A percentile compares a stretch with the other conserved stretches of the same genome.
Evolutionary conservation across 768 basidiomycete genomes (phyloP).

Genomic region (Hygrophorus russula): DNA sequence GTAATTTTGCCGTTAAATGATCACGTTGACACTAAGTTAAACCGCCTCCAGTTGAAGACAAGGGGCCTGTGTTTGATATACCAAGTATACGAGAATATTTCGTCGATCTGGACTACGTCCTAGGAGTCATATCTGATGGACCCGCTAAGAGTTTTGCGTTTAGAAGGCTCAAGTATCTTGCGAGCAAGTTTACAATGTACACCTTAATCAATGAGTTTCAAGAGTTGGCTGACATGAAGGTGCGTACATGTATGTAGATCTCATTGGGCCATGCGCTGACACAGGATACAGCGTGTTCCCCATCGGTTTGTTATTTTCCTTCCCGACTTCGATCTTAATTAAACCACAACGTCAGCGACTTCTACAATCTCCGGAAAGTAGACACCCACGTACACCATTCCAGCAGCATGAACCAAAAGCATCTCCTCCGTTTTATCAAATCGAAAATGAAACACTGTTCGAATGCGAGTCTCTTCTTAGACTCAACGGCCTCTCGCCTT

Average conservation of each 20-base stretch:
- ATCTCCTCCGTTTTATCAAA: slow-evolving; percentile 96
- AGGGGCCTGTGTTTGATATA: slow-evolving; percentile 60
- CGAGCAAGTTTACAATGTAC: slow-evolving; percentile 93
- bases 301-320: slow-evolving; percentile 46
- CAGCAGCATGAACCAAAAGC: slow-evolving; percentile 99
- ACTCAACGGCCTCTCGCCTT: background rate
- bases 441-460: slow-evolving; percentile 91
- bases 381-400: slow-evolving; percentile 99
- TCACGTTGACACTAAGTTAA: background rate
- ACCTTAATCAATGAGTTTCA: slow-evolving; percentile 85
- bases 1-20: slow-evolving; percentile 11
- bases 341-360: slow-evolving; percentile 54
- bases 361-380: slow-evolving; percentile 96
- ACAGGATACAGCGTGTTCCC: slow-evolving; percentile 47
- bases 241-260: slow-evolving; percentile 20
- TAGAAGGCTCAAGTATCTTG: slow-evolving; percentile 80
- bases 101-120: slow-evolving; percentile 85
- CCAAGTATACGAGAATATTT: slow-evolving; percentile 92
- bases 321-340: background rate
- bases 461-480: slow-evolving; percentile 32
- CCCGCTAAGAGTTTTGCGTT: slow-evolving; percentile 96
- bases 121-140: slow-evolving; percentile 87
- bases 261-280: background rate
- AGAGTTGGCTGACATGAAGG: slow-evolving; percentile 96
- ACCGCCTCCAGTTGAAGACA: slow-evolving; percentile 14